phyloP scores from a whole-genome alignment of 2,329 filamentous ascomycete species.

The Aureobasidium subglaciale region DNA sequence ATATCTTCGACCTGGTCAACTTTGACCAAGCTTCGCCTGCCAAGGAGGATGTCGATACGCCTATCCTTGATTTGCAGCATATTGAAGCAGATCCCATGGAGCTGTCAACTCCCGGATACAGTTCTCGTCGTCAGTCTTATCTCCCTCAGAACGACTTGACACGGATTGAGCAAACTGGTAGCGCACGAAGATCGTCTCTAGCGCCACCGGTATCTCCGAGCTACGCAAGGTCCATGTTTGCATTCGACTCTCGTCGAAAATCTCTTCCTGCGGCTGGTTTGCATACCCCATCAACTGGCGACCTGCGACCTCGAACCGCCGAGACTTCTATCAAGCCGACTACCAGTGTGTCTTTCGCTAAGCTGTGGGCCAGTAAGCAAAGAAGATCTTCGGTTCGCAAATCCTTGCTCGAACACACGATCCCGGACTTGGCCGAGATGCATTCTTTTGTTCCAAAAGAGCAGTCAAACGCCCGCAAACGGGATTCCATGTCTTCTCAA shows the following conservation, averaged over 20 bases:
- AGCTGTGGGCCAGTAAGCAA: conserved; percentile 19
- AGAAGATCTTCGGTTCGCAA: conserved; percentile 10
- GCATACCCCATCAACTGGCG: conserved; percentile 18
- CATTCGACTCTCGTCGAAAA: conserved; percentile 27
- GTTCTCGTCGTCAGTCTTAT: neutral
- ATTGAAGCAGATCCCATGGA: neutral
- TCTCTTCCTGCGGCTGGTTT: conserved; percentile 23
- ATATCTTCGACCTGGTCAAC: conserved; percentile 8
- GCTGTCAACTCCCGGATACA: conserved; percentile 1
- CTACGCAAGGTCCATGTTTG: conserved; percentile 27
- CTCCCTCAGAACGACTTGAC: neutral
- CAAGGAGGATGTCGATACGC: neutral
- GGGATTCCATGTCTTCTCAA: neutral
- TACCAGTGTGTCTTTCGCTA: conserved; percentile 19
- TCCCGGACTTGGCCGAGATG: neutral
- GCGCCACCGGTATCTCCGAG: conserved; percentile 20
- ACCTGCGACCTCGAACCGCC: conserved; percentile 23
- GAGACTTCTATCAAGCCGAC: conserved; percentile 25
- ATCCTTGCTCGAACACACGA: neutral
- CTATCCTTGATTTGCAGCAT: neutral
- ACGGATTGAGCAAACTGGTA: neutral
- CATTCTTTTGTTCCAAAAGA: neutral
- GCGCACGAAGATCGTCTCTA: neutral
- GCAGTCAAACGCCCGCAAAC: neutral
- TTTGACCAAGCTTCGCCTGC: conserved; percentile 4